A percentile compares a stretch with the other conserved stretches of the same genome.
phyloP scores from a whole-genome alignment of 352 stramenopile genomes.

The Phytophthora pisi region DNA sequence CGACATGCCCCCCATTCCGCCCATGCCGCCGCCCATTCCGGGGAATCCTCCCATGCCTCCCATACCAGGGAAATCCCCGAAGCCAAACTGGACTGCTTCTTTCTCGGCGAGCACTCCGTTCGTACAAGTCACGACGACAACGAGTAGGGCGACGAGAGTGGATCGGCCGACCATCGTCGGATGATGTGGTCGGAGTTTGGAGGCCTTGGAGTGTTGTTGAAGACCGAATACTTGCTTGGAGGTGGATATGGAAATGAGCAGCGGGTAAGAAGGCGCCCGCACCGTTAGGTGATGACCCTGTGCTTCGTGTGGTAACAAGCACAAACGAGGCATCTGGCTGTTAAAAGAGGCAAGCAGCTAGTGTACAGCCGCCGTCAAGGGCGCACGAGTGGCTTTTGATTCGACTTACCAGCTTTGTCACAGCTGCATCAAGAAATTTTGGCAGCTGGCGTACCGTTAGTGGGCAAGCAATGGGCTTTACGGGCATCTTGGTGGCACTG shows the following conservation, averaged over 20 bases:
- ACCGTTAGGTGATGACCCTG: not conserved
- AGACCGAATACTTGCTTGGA: not conserved
- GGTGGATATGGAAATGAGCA: not conserved
- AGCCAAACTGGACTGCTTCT: not conserved
- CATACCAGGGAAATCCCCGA: not conserved
- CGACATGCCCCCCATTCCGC: not conserved
- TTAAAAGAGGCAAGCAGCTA: not conserved
- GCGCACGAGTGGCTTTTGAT: not conserved
- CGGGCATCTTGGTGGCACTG: too few species aligned
- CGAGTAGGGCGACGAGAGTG: not conserved
- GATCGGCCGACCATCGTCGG: not conserved
- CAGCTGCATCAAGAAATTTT: not conserved
- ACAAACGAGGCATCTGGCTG: not conserved
- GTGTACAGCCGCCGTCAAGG: not conserved
- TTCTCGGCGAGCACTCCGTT: not conserved
- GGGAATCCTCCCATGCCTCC: not conserved
- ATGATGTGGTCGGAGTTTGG: not conserved
- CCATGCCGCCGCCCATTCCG: not conserved
- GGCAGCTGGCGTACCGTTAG: not conserved
- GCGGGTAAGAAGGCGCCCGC: too few species aligned
- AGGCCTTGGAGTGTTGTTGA: not conserved
- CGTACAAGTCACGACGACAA: not conserved
- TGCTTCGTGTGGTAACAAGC: not conserved
- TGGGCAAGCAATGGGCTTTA: too few species aligned
- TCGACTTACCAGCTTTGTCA: too few species aligned